These are phyloP conservation scores for Verticillium albo-atrum DNA, from an alignment of 2,329 filamentous ascomycete species.

Conservation along the genomic window DNA sequence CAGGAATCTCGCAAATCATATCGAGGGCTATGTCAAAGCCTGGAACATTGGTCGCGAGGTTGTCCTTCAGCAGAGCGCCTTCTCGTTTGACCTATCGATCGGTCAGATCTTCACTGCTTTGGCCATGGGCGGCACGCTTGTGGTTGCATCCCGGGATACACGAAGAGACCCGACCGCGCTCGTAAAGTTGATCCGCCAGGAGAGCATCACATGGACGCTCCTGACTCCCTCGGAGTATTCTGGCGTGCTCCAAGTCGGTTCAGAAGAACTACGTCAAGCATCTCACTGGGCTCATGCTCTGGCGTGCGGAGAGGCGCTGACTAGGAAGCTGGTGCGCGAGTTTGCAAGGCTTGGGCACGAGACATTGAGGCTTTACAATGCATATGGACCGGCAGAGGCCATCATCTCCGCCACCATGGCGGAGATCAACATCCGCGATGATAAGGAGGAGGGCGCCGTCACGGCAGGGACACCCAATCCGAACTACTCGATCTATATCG, in stretches of 20 bases:
- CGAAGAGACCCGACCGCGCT: constrained; percentile 30
- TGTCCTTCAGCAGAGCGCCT: constrained; percentile 33
- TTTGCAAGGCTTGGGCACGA: constrained; percentile 4
- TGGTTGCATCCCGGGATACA: constrained; percentile 22
- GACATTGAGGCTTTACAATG: constrained; percentile 14
- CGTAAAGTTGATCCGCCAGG: constrained; percentile 25
- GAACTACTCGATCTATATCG: constrained; percentile 34
- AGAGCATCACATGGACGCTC: constrained; percentile 30
- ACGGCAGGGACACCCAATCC: constrained; percentile 15
- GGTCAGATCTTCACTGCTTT: constrained; percentile 30
- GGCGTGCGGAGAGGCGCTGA: background rate
- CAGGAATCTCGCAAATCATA: constrained; percentile 19
- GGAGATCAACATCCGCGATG: constrained; percentile 12
- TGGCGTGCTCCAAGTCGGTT: constrained; percentile 20
- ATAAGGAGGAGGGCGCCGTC: constrained; percentile 10
- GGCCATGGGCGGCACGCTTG: constrained; percentile 27
- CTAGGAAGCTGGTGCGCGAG: background rate
- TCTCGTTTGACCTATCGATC: constrained; percentile 36
- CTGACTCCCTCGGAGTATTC: constrained; percentile 37
- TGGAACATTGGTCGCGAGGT: constrained; percentile 19
- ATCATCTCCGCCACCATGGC: constrained; percentile 3
- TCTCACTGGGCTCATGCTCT: constrained; percentile 12
- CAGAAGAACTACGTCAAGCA: constrained; percentile 2
- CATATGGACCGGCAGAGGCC: constrained; percentile 26
- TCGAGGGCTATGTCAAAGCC: constrained; percentile 3